Evolutionary conservation across 352 stramenopile species (phyloP), one percentile per base, ranked within the genome.

Genomic region (Globisporangium nodosum): DNA sequence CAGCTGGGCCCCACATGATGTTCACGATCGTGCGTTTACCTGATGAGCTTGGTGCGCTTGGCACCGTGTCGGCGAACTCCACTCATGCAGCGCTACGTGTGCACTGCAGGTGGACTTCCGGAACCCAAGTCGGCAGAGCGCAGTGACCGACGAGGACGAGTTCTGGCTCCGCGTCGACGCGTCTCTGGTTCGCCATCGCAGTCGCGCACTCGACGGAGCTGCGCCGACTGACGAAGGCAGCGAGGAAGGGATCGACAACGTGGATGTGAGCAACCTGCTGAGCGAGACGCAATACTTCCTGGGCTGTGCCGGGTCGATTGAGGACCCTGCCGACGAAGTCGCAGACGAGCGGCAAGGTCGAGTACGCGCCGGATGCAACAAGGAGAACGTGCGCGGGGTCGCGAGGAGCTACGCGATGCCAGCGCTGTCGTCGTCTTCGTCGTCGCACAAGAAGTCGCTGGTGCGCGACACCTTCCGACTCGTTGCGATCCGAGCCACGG

Each of bases 81-180:
- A 52, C 37, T 43, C 1, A 43, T 12, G 11, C 37, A 12, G 37
- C 54, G 30, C 16, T 52, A 27, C 46, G 42, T 9, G 6, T 56
- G n/a, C 27, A 21, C 31, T 5, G 20, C 63, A 79, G 71, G 54
- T 71, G 1, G 79, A 89, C 56, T 89, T 87, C 54, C 47, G 61
- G n/a, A 67, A 85, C 47, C 76, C 73, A 16, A 81, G 64, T 39
- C 68, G 76, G 18, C 60, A 67, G 13, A 66, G 71, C 15, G 71
- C 76, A 18, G 58, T 89, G 51, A 72, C 69, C 0, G 21, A 58
- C 27, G 65, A 69, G 8, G 76, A 89, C 39, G 69, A 71, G 5
- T 85, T 87, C 45, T 87, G 79, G 76, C 71, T 89, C 1, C 68
- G 66, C 16, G 64, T 85, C 5, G 69, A 87, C 54, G n/a, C 60